Conservation (phyloP, 129 eudicot genomes). For the Helianthus tuberosus region DNA sequence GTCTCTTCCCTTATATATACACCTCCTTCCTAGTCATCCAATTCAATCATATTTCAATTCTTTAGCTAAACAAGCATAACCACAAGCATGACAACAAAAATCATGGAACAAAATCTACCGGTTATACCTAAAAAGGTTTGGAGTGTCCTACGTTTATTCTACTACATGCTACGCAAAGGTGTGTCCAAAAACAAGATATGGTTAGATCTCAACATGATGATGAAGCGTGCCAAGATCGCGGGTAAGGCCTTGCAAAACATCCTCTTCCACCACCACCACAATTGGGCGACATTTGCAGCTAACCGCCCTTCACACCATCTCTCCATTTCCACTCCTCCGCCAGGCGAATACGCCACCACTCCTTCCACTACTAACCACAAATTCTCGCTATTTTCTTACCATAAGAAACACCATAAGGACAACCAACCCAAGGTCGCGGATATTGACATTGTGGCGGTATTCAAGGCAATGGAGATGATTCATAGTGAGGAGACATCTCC, state of each 20-base stretch:
- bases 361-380: slow-evolving; percentile 31
- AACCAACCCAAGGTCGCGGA: slow-evolving; percentile 9
- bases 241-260: slow-evolving; percentile 59
- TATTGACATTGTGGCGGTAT: slow-evolving; percentile 31
- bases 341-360: slow-evolving; percentile 45
- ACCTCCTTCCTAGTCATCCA: neutral
- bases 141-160: slow-evolving; percentile 47
- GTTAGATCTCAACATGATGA: slow-evolving; percentile 56
- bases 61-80: neutral
- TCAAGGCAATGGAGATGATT: slow-evolving; percentile 55
- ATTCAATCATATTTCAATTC: neutral
- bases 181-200: slow-evolving; percentile 53
- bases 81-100: neutral
- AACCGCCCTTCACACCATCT: slow-evolving; percentile 26
- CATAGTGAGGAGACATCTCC: slow-evolving; percentile 52
- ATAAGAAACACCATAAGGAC: slow-evolving; percentile 39
- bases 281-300: slow-evolving; percentile 25
- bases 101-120: slow-evolving; percentile 57
- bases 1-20: slow-evolving; percentile 32
- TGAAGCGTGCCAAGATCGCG: slow-evolving; percentile 65
- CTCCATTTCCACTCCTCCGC: slow-evolving; percentile 21
- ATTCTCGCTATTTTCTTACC: slow-evolving; percentile 36
- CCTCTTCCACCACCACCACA: slow-evolving; percentile 58
- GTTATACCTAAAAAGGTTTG: slow-evolving; percentile 53
- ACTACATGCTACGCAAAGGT: slow-evolving; percentile 55